Evolutionary conservation across 176 grass and related monocot species (phyloP).

Genomic region (Echinochloa phyllopogon): DNA sequence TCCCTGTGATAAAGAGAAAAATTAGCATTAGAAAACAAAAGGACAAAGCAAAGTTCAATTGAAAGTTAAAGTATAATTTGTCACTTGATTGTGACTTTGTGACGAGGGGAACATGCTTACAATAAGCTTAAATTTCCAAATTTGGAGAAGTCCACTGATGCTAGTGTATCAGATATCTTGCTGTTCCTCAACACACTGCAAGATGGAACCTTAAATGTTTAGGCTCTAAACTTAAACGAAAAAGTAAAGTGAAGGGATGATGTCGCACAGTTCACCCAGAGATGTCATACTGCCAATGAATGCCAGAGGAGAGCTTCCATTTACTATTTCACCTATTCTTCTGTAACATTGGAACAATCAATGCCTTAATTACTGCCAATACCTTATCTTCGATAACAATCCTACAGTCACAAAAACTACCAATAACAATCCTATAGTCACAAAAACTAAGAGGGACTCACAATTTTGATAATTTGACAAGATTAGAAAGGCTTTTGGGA

Average conservation of each 20-base stretch:
- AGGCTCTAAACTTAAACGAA: slow-evolving; percentile 19
- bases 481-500: slow-evolving; percentile 75
- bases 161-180: slow-evolving; percentile 73
- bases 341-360: slow-evolving; percentile 49
- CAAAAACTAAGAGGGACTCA: slow-evolving; percentile 48
- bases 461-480: slow-evolving; percentile 66
- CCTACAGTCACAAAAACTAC: slow-evolving; percentile 9
- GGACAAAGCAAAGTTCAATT: not conserved
- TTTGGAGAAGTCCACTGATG: slow-evolving; percentile 59
- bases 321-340: slow-evolving; percentile 71
- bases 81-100: not conserved
- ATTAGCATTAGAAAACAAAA: slow-evolving; percentile 40
- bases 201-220: slow-evolving; percentile 21
- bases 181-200: slow-evolving; percentile 82
- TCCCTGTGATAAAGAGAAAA: slow-evolving; percentile 53
- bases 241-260: not conserved
- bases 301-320: slow-evolving; percentile 68
- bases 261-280: slow-evolving; percentile 65
- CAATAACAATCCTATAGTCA: slow-evolving; percentile 21
- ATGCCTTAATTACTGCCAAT: slow-evolving; percentile 1
- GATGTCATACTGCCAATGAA: slow-evolving; percentile 72
- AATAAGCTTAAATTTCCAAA: slow-evolving; percentile 52
- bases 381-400: slow-evolving; percentile 31
- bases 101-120: slow-evolving; percentile 44
- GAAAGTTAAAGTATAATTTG: slow-evolving; percentile 5